Evolutionary conservation across 768 basidiomycete genomes (phyloP), one percentile per base, ranked within the genome.

Genomic region (Lactifluus echinatus): DNA sequence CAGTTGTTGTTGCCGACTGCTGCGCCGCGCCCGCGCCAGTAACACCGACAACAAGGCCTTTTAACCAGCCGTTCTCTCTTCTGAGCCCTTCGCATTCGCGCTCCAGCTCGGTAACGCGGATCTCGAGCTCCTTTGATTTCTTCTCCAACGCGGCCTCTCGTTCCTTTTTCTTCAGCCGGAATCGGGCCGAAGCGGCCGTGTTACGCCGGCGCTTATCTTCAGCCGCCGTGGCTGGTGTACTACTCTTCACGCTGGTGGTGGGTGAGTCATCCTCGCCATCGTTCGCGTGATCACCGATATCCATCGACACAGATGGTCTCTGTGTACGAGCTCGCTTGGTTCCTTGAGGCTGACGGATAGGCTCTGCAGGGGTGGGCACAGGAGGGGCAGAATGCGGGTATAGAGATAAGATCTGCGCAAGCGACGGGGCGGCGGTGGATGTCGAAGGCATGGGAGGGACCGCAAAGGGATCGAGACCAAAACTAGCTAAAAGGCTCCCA

Each of bases 91-190:
- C 93, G 70, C 93, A 93, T 71, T 95, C 92, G 69, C 87, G 80
- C 74, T 96, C 93, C 14, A 96, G 77, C 65, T 89, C 89, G 53
- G 72, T 76, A 14, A 94, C 89, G 51, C 85, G 81, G 0, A 74
- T 74, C 67, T 92, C 88, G 15, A 95, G 77, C 67, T 94, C 91
- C 73, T 91, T 92, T 15, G 88, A 83, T 65, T 83, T 84, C 42
- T 77, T 79, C 72, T 95, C 93, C 21, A 95, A 75, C 15, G 93
- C 93, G 2, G 82, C 85, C 73, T 96, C 93, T 14, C 93, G 79
- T 71, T 94, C 91, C 76, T 96, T 96, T 78, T 96, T 96, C 79
- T 95, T 96, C 66, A 92, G 71, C 57, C 93, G 80, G 78, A 96
- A 96, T 8, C 93, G 87, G 31, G 93, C 93, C 52, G 88, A 91